phyloP scores from a whole-genome alignment of 768 basidiomycete genomes.

The Boletus vermiculosoides region DNA sequence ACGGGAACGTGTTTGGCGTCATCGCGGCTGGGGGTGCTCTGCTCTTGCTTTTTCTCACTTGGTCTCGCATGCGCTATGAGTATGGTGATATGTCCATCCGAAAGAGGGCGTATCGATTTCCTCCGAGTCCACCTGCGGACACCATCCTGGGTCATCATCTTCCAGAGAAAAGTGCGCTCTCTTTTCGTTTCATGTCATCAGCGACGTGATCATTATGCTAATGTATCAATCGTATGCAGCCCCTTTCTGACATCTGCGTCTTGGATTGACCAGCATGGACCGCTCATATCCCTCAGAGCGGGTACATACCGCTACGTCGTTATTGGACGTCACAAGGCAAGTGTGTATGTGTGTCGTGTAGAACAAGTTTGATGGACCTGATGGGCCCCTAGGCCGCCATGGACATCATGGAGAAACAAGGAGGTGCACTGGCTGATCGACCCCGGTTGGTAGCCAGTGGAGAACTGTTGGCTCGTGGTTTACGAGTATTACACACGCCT shows the following conservation, averaged over 20 bases:
- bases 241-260: slow-evolving; percentile 37
- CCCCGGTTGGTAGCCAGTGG: slow-evolving; percentile 47
- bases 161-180: slow-evolving; percentile 1
- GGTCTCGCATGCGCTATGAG: background rate
- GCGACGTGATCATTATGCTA: background rate
- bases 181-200: background rate
- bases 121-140: slow-evolving; percentile 9
- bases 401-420: slow-evolving; percentile 62
- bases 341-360: background rate
- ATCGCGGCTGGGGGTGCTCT: background rate
- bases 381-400: slow-evolving; percentile 44
- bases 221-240: background rate
- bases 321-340: slow-evolving; percentile 20
- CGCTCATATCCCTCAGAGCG: slow-evolving; percentile 51
- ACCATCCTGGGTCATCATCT: slow-evolving; percentile 4
- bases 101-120: background rate
- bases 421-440: slow-evolving; percentile 45
- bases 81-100: background rate
- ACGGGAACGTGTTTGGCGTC: background rate
- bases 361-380: background rate
- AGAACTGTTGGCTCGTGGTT: slow-evolving; percentile 51
- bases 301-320: slow-evolving; percentile 31
- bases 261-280: slow-evolving; percentile 57
- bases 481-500: slow-evolving; percentile 47
- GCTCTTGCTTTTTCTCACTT: background rate